Evolutionary conservation across 1,139 yeast genomes (phyloP).

Genomic region (Hansenula lynferdii): DNA sequence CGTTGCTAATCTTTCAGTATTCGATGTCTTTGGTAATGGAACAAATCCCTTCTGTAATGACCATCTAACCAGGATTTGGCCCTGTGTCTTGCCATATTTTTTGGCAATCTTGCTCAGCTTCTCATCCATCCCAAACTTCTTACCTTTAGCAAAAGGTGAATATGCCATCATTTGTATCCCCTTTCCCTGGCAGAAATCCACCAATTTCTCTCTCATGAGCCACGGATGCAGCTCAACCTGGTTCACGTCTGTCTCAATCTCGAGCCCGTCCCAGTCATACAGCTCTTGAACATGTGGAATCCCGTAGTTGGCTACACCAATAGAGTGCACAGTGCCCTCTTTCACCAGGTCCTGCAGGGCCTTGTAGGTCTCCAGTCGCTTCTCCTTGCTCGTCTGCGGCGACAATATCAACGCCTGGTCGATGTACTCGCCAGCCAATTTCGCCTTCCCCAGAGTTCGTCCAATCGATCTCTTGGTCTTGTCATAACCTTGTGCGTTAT

Average conservation of each 20-base stretch:
- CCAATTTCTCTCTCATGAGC: constrained; percentile 56
- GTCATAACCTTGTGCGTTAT: constrained; percentile 41
- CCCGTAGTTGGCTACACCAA: constrained; percentile 73
- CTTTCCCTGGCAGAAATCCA: constrained; percentile 45
- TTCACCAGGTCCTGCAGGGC: constrained; percentile 67
- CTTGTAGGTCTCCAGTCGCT: constrained; percentile 49
- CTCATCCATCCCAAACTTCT: constrained; percentile 41
- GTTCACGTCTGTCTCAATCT: background rate
- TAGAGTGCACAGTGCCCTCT: constrained; percentile 45
- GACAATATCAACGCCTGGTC: constrained; percentile 54
- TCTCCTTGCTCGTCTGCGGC: constrained; percentile 47
- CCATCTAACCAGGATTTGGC: constrained; percentile 45
- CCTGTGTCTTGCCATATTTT: constrained; percentile 30
- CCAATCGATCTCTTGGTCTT: constrained; percentile 33
- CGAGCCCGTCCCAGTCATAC: constrained; percentile 42
- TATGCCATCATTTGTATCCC: constrained; percentile 61
- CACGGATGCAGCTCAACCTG: background rate
- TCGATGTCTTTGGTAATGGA: constrained; percentile 68
- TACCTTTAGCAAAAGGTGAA: constrained; percentile 66
- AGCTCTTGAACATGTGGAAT: constrained; percentile 55
- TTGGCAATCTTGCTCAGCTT: constrained; percentile 36
- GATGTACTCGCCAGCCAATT: constrained; percentile 31
- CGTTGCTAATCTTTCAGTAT: constrained; percentile 41
- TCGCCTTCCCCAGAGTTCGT: constrained; percentile 21
- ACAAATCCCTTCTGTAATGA: constrained; percentile 55